phyloP scores from a whole-genome alignment of 306 rosid genomes.

The Pyrus pyrifolia region DNA sequence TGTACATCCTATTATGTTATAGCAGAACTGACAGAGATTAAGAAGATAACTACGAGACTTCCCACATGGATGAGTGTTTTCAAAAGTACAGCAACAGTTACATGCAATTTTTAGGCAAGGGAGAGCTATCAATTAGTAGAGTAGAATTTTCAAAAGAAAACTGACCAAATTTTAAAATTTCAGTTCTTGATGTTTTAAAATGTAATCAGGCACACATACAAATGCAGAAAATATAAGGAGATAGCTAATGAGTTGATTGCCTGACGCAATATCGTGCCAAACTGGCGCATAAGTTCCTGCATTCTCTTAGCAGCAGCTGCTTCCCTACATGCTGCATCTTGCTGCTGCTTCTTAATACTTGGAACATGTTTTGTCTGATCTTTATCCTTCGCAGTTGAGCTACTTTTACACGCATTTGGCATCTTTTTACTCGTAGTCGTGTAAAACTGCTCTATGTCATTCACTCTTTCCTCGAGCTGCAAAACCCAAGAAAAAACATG shows the following conservation, averaged over 20 bases:
- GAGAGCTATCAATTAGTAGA: not conserved
- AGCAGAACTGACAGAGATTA: not conserved
- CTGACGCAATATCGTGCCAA: conserved; percentile 81
- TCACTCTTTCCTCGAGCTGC: conserved; percentile 68
- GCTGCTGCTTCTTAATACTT: conserved; percentile 71
- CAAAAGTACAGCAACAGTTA: not conserved
- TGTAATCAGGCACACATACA: not conserved
- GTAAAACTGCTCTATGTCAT: conserved; percentile 43
- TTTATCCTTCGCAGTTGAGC: conserved; percentile 51
- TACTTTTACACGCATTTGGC: conserved; percentile 38
- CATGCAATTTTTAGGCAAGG: not conserved
- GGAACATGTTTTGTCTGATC: conserved; percentile 46
- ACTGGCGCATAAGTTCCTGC: conserved; percentile 89
- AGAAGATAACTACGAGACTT: not conserved
- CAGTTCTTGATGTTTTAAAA: not conserved
- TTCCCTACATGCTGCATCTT: conserved; percentile 69
- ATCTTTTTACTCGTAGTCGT: conserved; percentile 27
- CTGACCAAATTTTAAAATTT: no score
- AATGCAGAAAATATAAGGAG: not conserved
- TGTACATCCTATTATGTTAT: not conserved
- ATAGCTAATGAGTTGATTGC: conserved; percentile 22
- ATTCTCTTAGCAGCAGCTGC: conserved; percentile 79
- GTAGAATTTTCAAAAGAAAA: not conserved
- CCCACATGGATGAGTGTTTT: not conserved
- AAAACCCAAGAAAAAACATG: conserved; percentile 10